Evolutionary conservation across 73 alveolate genomes (phyloP).

Genomic region (Stentor coeruleus): DNA sequence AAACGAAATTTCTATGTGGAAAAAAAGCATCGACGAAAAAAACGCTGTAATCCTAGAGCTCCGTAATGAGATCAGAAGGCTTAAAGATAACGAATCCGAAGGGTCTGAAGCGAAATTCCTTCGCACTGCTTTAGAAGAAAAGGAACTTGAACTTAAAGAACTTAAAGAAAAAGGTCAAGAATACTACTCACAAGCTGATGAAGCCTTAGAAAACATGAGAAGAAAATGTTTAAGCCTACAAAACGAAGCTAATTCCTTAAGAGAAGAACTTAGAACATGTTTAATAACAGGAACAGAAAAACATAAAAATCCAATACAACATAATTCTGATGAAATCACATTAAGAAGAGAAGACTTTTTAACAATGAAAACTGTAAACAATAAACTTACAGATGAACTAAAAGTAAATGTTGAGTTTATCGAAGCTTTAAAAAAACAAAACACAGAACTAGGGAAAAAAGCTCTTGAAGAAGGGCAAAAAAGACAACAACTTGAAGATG

Average conservation of each 20-base stretch:
- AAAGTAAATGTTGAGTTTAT: neutral
- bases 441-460: neutral
- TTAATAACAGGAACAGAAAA: neutral
- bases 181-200: slow-evolving; percentile 24
- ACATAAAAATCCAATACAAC: neutral
- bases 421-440: neutral
- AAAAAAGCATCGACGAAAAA: slow-evolving; percentile 18
- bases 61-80: neutral
- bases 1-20: slow-evolving; percentile 10
- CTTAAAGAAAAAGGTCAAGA: slow-evolving; percentile 30
- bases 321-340: neutral
- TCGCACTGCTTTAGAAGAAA: neutral
- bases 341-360: neutral
- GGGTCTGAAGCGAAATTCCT: neutral
- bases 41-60: slow-evolving; percentile 20
- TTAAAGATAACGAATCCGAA: neutral
- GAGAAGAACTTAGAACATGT: slow-evolving; percentile 1
- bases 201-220: neutral
- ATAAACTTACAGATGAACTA: neutral
- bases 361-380: neutral
- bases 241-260: slow-evolving; percentile 19
- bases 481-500: neutral
- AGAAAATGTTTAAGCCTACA: neutral
- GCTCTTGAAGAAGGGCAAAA: neutral
- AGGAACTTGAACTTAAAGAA: neutral